Percentiles rank a stretch among this genome's conserved stretches.
phyloP scores from a whole-genome alignment of 2,329 filamentous ascomycete species.

The Trichoderma sp. region DNA sequence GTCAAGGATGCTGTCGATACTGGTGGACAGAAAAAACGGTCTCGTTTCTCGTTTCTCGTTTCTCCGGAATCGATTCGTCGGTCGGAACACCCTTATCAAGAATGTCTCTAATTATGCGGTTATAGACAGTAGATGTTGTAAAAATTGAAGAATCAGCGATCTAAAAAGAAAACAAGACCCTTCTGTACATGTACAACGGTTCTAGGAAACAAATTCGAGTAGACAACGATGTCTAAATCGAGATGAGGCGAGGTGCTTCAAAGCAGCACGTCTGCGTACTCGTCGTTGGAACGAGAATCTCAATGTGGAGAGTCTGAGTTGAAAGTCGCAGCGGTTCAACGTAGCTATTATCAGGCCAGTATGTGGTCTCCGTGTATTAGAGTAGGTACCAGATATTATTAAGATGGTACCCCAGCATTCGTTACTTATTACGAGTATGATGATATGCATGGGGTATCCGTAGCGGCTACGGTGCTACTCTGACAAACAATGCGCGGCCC shows the following conservation, averaged over 20 bases:
- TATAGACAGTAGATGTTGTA: neutral
- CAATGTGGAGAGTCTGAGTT: neutral
- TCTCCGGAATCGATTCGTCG: neutral
- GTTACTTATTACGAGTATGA: neutral
- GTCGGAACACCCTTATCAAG: neutral
- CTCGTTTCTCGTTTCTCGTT: neutral
- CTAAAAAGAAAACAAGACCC: neutral
- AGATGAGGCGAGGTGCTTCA: neutral
- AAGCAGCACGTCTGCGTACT: conserved; percentile 7
- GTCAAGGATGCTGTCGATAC: neutral
- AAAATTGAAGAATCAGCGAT: neutral
- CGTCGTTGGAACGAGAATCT: conserved; percentile 1
- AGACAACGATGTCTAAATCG: neutral
- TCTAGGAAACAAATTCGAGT: neutral
- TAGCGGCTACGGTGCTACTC: neutral
- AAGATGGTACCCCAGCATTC: neutral
- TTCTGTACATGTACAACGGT: neutral
- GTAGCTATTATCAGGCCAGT: neutral
- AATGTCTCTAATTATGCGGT: neutral
- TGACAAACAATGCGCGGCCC: neutral
- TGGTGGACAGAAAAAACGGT: neutral
- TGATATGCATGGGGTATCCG: neutral
- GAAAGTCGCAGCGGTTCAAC: neutral
- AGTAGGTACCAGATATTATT: conserved; percentile 2
- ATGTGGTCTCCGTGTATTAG: neutral